phyloP scores from a whole-genome alignment of 2,329 filamentous ascomycete genomes.

The Colletotrichum godetiae region DNA sequence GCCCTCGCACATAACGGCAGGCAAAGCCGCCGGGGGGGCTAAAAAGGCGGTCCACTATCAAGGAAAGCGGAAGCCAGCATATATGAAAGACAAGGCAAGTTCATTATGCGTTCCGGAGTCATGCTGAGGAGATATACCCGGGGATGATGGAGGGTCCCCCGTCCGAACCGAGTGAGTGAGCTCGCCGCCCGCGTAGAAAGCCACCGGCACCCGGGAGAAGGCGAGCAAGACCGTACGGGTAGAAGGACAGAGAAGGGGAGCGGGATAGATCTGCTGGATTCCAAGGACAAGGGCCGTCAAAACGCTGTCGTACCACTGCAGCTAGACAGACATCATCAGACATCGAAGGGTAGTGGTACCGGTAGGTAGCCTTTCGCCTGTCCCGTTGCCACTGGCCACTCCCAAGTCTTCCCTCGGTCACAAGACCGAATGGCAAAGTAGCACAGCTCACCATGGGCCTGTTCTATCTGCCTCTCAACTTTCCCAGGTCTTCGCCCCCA shows the following conservation, averaged over 20 bases:
- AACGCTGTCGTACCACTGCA: conserved; percentile 11
- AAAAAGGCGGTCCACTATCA: neutral
- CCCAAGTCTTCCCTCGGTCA: conserved; percentile 8
- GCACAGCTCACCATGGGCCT: neutral
- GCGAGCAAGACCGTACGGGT: neutral
- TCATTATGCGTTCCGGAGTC: conserved; percentile 21
- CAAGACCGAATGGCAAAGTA: conserved; percentile 16
- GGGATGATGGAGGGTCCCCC: neutral
- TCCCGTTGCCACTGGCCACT: conserved; percentile 5
- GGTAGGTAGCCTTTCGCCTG: neutral
- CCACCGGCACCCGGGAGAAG: neutral
- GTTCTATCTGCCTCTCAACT: neutral
- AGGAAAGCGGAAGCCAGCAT: neutral
- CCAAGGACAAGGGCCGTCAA: conserved; percentile 23
- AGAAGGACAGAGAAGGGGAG: neutral
- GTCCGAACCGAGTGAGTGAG: conserved; percentile 1
- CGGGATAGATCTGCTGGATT: conserved; percentile 11
- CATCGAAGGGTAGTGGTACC: neutral
- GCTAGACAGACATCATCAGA: conserved; percentile 10
- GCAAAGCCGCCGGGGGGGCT: neutral
- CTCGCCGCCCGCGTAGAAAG: neutral
- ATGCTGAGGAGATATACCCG: neutral
- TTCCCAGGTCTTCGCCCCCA: conserved; percentile 11
- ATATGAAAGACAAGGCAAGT: neutral
- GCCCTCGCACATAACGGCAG: neutral